Evolutionary conservation across 2,329 filamentous ascomycete species (phyloP), one percentile per base, ranked within the genome.

Genomic region (Stagonosporopsis tanaceti): DNA sequence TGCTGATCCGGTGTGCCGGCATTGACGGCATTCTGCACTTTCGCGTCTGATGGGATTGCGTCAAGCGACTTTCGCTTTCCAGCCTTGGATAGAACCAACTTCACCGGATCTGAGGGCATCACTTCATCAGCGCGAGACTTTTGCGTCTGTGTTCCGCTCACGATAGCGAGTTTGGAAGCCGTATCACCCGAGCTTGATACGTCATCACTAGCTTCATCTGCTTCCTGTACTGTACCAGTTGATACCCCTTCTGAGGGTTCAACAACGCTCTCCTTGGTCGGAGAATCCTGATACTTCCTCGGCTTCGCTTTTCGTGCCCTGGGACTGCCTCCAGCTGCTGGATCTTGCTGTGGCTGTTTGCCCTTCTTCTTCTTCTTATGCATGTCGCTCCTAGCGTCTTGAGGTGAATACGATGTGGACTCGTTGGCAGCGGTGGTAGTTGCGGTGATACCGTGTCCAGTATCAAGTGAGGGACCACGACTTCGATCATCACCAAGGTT

Each of bases 321-420:
- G 17, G 65, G 63, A 32, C 63, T 70, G 35, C 54, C 63, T 14
- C 30, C 34, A 6, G 34, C 34, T n/a, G 38, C 6, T 8, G 39
- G 40, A 20, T 28, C 40, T 17, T 55, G 46, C 52, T 53, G 54
- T 44, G 50, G 28, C 39, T 53, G 54, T 25, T 53, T 53, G 34
- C 42, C 42, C 25, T 52, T 57, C 44, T 57, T 57, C 44, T 32
- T 32, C 11, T 61, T 63, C 40, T 59, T 63, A 39, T 46, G 64
- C 57, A 74, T 53, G 59, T 64, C 69, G 63, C 73, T 75, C 58
- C 73, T 71, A 65, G 67, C 73, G 60, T 75, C 73, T 59, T 76
- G 73, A 41, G 73, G 69, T 57, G 73, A 75, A 58, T 76, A 76
- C n/a, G 56, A 45, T 15, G 47, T 46, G 9, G 48, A 47, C 8